Conservation (phyloP, 306 rosid species). For the Ormosia semicastrata region DNA sequence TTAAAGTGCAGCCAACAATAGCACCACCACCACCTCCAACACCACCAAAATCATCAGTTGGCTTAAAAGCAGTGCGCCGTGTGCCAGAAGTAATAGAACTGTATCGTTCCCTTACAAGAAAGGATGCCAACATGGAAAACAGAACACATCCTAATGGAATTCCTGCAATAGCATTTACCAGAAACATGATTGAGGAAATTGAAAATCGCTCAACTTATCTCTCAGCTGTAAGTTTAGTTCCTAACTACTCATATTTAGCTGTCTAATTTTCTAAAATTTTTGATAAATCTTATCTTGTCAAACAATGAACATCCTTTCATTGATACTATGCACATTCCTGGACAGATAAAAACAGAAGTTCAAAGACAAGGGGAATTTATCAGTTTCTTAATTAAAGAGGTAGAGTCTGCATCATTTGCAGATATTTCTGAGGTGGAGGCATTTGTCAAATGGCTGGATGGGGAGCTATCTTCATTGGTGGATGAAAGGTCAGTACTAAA, state of each 20-base stretch:
- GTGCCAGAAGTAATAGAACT: constrained; percentile 90
- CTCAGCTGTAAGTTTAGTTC: constrained; percentile 65
- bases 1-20: constrained; percentile 31
- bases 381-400: constrained; percentile 56
- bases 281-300: neutral
- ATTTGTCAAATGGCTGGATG: constrained; percentile 81
- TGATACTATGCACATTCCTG: constrained; percentile 16
- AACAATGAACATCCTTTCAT: neutral
- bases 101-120: constrained; percentile 78
- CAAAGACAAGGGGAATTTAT: constrained; percentile 77
- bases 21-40: constrained; percentile 86
- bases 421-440: constrained; percentile 69
- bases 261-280: neutral
- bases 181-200: constrained; percentile 95
- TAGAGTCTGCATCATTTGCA: constrained; percentile 51
- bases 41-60: constrained; percentile 52
- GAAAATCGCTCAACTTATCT: constrained; percentile 78
- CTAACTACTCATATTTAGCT: neutral
- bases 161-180: constrained; percentile 66
- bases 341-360: constrained; percentile 82
- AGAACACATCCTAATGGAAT: constrained; percentile 47
- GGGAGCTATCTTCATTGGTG: constrained; percentile 67
- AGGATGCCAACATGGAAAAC: constrained; percentile 57
- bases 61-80: constrained; percentile 68
- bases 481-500: constrained; percentile 86